Evolutionary conservation across 2,329 filamentous ascomycete species (phyloP).

Genomic region (Stemphylium beticola): DNA sequence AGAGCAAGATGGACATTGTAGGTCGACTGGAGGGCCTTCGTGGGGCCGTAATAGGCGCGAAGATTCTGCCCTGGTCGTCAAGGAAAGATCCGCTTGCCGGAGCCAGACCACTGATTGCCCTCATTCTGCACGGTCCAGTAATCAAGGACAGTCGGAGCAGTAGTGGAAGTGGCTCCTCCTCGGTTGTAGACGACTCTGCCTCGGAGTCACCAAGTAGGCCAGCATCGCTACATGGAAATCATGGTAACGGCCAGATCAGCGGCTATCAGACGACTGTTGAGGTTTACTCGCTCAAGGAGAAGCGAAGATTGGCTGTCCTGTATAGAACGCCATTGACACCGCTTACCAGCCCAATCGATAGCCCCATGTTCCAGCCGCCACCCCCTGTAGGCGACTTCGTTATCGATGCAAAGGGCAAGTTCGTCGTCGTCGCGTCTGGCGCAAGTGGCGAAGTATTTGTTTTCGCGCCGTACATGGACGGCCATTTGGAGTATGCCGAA

Average conservation of each 20-base stretch:
- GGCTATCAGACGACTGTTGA: conserved; percentile 88
- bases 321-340: conserved; percentile 71
- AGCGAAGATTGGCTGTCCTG: conserved; percentile 72
- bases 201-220: conserved; percentile 48
- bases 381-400: conserved; percentile 74
- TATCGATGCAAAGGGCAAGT: conserved; percentile 74
- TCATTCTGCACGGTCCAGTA: conserved; percentile 80
- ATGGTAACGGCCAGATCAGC: conserved; percentile 52
- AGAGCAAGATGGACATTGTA: conserved; percentile 72
- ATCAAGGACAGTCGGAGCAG: conserved; percentile 55
- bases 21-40: conserved; percentile 76
- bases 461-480: conserved; percentile 54
- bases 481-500: conserved; percentile 33
- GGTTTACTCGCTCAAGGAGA: conserved; percentile 82
- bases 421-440: conserved; percentile 77
- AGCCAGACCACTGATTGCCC: conserved; percentile 75
- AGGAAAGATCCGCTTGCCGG: conserved; percentile 59
- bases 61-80: conserved; percentile 75
- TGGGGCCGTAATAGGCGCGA: conserved; percentile 81
- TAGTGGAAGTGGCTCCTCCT: conserved; percentile 45
- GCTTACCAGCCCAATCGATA: conserved; percentile 62
- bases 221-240: conserved; percentile 36
- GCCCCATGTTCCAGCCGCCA: conserved; percentile 71
- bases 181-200: conserved; percentile 46
- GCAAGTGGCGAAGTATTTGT: conserved; percentile 87